Evolutionary conservation across 129 eudicot species (phyloP).

Genomic region (Ambrosia artemisiifolia): DNA sequence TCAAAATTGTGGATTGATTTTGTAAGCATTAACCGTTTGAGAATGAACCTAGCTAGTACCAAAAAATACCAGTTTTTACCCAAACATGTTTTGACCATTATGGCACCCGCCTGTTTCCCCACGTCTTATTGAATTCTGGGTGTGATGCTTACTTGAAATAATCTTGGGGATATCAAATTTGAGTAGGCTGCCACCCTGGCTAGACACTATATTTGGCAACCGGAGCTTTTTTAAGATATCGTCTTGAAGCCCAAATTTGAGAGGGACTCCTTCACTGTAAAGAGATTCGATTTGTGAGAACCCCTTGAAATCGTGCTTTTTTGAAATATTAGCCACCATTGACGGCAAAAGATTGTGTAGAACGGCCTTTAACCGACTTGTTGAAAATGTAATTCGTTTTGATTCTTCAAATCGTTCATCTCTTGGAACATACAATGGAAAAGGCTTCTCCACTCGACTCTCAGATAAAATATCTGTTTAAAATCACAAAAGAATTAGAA

Average conservation of each 20-base stretch:
- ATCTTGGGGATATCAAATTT: constrained; percentile 77
- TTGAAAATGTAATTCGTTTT: constrained; percentile 60
- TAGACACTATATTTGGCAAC: constrained; percentile 59
- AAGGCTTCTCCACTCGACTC: constrained; percentile 85
- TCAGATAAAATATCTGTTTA: constrained; percentile 51
- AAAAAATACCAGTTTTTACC: too few relatives aligned
- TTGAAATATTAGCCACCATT: constrained; percentile 65
- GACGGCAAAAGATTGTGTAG: constrained; percentile 75
- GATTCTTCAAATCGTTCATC: constrained; percentile 94
- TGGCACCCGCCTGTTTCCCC: background rate
- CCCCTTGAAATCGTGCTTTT: constrained; percentile 72
- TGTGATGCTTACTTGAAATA: constrained; percentile 51
- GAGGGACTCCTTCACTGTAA: constrained; percentile 65
- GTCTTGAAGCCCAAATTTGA: constrained; percentile 70
- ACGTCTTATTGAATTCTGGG: background rate
- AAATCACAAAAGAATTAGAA: background rate
- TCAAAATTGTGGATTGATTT: background rate
- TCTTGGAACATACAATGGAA: constrained; percentile 87
- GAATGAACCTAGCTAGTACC: background rate
- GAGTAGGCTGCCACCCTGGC: constrained; percentile 73
- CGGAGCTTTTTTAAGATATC: constrained; percentile 63
- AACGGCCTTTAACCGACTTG: constrained; percentile 71
- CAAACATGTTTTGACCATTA: background rate
- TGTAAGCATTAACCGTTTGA: too few relatives aligned
- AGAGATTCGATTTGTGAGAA: constrained; percentile 72